Evolutionary conservation across 768 basidiomycete species (phyloP).

Genomic region (Termitomyces sp.): DNA sequence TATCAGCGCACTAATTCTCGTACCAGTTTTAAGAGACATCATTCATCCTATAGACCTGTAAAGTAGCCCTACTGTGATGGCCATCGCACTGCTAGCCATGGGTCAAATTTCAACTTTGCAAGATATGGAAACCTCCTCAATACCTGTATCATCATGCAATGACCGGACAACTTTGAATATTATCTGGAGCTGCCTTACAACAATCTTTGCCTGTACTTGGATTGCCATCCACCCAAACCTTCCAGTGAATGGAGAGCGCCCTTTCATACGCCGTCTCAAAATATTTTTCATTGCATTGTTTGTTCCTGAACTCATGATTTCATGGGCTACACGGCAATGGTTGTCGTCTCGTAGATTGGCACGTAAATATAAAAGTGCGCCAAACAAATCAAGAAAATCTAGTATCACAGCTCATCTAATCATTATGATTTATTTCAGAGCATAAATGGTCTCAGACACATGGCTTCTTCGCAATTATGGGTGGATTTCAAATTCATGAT

Average conservation of each 20-base stretch:
- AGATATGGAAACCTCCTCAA: background rate
- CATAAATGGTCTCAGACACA: slow-evolving; percentile 18
- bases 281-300: slow-evolving; percentile 11
- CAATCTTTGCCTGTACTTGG: background rate
- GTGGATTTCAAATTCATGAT: slow-evolving; percentile 16
- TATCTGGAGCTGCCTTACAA: slow-evolving; percentile 16
- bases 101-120: background rate
- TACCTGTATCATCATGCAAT: background rate
- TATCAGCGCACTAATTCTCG: background rate
- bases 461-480: slow-evolving; percentile 21
- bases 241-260: slow-evolving; percentile 6
- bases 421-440: background rate
- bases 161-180: slow-evolving; percentile 13
- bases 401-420: background rate
- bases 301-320: slow-evolving; percentile 16
- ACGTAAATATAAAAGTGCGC: background rate
- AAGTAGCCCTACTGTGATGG: background rate
- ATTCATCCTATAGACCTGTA: background rate
- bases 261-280: background rate
- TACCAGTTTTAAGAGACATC: background rate
- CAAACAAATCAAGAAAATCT: background rate
- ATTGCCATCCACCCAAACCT: slow-evolving; percentile 20
- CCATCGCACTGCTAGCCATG: background rate
- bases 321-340: slow-evolving; percentile 18
- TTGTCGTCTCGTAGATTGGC: slow-evolving; percentile 14